Base-by-base conservation (phyloP, 306 rosid genomes). In the Nissolia schottii region DNA sequence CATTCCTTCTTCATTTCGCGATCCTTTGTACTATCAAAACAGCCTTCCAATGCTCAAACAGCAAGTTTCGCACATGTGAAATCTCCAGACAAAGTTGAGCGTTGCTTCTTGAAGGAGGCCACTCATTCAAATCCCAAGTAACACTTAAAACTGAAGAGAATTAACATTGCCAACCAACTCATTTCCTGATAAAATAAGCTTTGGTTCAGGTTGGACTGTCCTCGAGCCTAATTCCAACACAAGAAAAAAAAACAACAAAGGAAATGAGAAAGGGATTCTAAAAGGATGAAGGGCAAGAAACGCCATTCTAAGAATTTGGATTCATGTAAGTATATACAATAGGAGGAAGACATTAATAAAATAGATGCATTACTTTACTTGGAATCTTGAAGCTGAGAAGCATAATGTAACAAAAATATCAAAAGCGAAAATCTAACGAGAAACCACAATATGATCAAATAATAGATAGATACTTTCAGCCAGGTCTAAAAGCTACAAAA, bases 341-440 rank as follows among this genome's bases (percentile, higher is more conserved):
- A n/a, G n/a, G 60, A 57, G 45, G 57, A 78, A 80, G 71, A 63
- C 70, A 64, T 7, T 10, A 62, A 51, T 51, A 25, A 70, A 73
- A 77, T 82, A 70, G 77, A 77, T 50, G 79, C 81, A 84, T 67
- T 76, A 68, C 82, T 69, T 67, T 76, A 68, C 82, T 69, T 14
- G 67, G 25, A 70, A 76, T 79, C 67, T 87, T n/a, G n/a, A n/a
- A n/a, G n/a, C n/a, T n/a, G n/a, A 80, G 76, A 54, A 81, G 56
- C 84, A 77, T 63, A 55, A 75, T 64, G 69, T 73, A 77, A 71
- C 86, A 79, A 88, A 84, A 81, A 77, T 69, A 84, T 58, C 77
- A 63, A 77, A 74, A 34, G 77, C 34, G 55, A 80, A 71, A 67
- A 84, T 84, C 87, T 82, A 83, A 67, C 77, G 43, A 78, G 37